Evolutionary conservation across 768 basidiomycete species (phyloP).

Genomic region (Suillus discolor): DNA sequence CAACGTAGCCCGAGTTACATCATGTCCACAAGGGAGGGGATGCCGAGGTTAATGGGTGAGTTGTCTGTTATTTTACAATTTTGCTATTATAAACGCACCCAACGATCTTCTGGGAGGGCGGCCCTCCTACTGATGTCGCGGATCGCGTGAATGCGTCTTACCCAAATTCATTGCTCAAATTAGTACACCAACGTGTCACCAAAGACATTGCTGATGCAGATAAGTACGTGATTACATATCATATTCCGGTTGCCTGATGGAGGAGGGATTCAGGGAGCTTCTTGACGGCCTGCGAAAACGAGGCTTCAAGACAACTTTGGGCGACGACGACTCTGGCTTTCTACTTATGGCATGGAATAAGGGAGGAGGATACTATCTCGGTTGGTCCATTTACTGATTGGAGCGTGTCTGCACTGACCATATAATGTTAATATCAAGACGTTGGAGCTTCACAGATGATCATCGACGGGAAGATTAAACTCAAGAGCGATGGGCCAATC

Average conservation of each 20-base stretch:
- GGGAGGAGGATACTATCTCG: slow-evolving; percentile 70
- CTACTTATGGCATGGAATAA: slow-evolving; percentile 47
- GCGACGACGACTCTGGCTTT: slow-evolving; percentile 55
- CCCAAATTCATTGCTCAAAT: slow-evolving; percentile 35
- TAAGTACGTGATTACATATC: slow-evolving; percentile 39
- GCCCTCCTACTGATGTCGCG: slow-evolving; percentile 50
- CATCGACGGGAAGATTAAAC: slow-evolving; percentile 49
- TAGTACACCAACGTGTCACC: slow-evolving; percentile 38
- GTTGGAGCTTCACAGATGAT: slow-evolving; percentile 45
- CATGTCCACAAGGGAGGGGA: slow-evolving; percentile 46
- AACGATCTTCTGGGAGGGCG: slow-evolving; percentile 45
- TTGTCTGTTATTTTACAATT: slow-evolving; percentile 17
- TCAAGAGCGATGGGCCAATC: slow-evolving; percentile 46
- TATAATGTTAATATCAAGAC: slow-evolving; percentile 23
- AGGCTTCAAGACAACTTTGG: slow-evolving; percentile 59
- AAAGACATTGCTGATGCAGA: slow-evolving; percentile 55
- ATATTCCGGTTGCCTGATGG: neutral
- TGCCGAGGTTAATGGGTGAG: slow-evolving; percentile 26
- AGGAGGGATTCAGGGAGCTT: slow-evolving; percentile 37
- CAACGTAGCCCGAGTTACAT: slow-evolving; percentile 59
- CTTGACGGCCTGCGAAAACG: slow-evolving; percentile 56
- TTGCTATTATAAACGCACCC: neutral
- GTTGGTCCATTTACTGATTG: slow-evolving; percentile 31
- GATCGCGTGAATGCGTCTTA: slow-evolving; percentile 55
- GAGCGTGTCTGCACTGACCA: neutral